Evolutionary conservation across 192 early-diverging fungal genomes (phyloP).

Genomic region (Thamnidium elegans): DNA sequence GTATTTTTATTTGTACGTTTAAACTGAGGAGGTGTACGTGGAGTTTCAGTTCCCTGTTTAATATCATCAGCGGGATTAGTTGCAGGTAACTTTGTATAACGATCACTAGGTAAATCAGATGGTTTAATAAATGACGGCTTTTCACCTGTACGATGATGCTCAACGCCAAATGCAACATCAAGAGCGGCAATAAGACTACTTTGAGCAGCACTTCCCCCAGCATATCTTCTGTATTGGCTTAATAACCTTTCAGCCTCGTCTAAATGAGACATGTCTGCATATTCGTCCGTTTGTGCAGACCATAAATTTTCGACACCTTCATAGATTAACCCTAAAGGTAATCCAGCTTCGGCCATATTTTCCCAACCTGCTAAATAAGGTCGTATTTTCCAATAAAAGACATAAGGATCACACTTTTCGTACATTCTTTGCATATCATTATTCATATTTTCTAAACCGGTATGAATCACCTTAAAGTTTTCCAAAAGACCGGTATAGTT

Average conservation of each 20-base stretch:
- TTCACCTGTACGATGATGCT: conserved; percentile 76
- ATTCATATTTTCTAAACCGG: conserved; percentile 54
- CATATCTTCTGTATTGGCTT: conserved; percentile 67
- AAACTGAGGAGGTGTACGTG: conserved; percentile 15
- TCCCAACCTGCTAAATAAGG: conserved; percentile 91
- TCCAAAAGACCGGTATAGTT: conserved; percentile 48
- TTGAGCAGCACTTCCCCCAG: conserved; percentile 94
- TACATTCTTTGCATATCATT: conserved; percentile 72
- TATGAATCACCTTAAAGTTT: conserved; percentile 54
- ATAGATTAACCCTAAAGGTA: conserved; percentile 88
- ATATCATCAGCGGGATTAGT: conserved; percentile 26
- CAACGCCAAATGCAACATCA: conserved; percentile 85
- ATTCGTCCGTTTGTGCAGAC: conserved; percentile 40
- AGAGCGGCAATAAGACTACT: conserved; percentile 88
- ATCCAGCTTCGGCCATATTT: conserved; percentile 79
- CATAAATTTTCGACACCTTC: conserved; percentile 74
- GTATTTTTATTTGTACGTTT: conserved; percentile 54
- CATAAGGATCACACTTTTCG: conserved; percentile 91
- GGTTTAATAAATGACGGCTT: conserved; percentile 16
- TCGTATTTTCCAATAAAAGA: conserved; percentile 93
- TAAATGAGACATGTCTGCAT: conserved; percentile 48
- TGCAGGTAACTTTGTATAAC: conserved; percentile 34
- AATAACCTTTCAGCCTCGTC: conserved; percentile 50
- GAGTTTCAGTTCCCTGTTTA: conserved; percentile 18
- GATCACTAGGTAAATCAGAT: conserved; percentile 22